A percentile compares a stretch with the other conserved stretches of the same genome.
phyloP scores from a whole-genome alignment of 202 grass and related monocot species.

The Zizania palustris region DNA sequence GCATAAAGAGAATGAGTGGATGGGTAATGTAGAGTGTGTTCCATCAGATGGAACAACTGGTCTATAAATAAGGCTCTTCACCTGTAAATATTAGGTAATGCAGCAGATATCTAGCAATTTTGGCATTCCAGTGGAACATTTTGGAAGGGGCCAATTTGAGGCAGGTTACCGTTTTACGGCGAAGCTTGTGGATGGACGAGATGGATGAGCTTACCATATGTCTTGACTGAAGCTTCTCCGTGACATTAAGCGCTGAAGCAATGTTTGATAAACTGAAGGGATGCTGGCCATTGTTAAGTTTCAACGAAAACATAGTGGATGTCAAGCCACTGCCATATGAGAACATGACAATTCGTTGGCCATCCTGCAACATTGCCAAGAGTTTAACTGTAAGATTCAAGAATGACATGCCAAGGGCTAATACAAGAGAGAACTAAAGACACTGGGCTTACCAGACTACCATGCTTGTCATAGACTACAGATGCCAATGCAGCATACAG shows the following conservation, averaged over 20 bases:
- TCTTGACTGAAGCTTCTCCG: slow-evolving; percentile 71
- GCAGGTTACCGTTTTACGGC: neutral
- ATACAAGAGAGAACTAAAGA: neutral
- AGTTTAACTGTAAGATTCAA: slow-evolving; percentile 1
- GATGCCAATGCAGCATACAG: slow-evolving; percentile 94
- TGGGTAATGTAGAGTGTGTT: neutral
- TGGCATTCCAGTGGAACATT: neutral
- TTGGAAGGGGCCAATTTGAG: neutral
- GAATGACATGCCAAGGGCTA: neutral
- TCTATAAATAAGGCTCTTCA: neutral
- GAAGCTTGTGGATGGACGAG: neutral
- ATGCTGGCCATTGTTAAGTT: slow-evolving; percentile 63
- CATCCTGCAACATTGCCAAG: slow-evolving; percentile 45
- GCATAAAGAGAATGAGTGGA: neutral
- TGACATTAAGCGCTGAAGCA: slow-evolving; percentile 70
- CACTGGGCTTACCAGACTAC: slow-evolving; percentile 59
- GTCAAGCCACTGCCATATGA: slow-evolving; percentile 93
- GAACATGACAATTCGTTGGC: slow-evolving; percentile 90
- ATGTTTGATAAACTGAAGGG: slow-evolving; percentile 83
- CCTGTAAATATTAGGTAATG: neutral
- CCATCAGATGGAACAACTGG: neutral
- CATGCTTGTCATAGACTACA: slow-evolving; percentile 71
- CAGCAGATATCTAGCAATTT: neutral
- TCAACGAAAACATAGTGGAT: slow-evolving; percentile 84
- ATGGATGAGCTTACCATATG: slow-evolving; percentile 61